Conservation (phyloP, 2,329 filamentous ascomycete species). For the Zopfia rhizophila region DNA sequence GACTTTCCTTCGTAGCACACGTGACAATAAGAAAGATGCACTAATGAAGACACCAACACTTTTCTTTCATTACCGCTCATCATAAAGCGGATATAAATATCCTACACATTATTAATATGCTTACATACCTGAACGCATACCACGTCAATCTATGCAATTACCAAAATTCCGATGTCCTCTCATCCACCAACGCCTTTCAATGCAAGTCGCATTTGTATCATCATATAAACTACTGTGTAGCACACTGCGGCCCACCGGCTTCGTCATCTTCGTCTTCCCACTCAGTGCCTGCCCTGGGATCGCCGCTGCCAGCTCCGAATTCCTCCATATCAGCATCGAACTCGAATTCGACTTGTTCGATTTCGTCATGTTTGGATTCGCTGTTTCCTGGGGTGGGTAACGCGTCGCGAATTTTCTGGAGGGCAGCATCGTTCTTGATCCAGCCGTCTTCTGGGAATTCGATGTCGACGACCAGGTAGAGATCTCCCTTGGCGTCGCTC, state of each 20-base stretch:
- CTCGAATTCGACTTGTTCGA: constrained; percentile 87
- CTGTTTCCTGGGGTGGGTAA: constrained; percentile 72
- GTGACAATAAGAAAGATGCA: too few relatives aligned
- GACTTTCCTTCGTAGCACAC: too few relatives aligned
- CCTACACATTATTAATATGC: too few relatives aligned
- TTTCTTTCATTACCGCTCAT: too few relatives aligned
- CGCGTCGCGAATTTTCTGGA: constrained; percentile 77
- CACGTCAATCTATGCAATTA: too few relatives aligned
- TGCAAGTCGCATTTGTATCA: constrained; percentile 9
- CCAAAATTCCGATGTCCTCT: too few relatives aligned
- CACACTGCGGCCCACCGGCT: constrained; percentile 73
- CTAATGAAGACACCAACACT: too few relatives aligned
- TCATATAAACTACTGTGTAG: constrained; percentile 68
- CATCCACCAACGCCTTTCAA: constrained; percentile 23
- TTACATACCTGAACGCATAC: too few relatives aligned
- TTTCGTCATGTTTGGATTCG: constrained; percentile 73
- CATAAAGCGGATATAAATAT: too few relatives aligned
- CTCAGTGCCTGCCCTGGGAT: constrained; percentile 71
- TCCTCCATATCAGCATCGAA: constrained; percentile 85
- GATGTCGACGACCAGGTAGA: constrained; percentile 87
- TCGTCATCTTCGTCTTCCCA: constrained; percentile 78
- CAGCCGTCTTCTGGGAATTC: constrained; percentile 90
- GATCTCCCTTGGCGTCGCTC: constrained; percentile 82
- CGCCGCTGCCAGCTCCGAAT: constrained; percentile 78
- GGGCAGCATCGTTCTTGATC: constrained; percentile 74